Percentiles rank a stretch among this genome's conserved stretches.
phyloP scores from a whole-genome alignment of 495 filamentous ascomycete genomes.

The Hypoxylon lienhwacheense region DNA sequence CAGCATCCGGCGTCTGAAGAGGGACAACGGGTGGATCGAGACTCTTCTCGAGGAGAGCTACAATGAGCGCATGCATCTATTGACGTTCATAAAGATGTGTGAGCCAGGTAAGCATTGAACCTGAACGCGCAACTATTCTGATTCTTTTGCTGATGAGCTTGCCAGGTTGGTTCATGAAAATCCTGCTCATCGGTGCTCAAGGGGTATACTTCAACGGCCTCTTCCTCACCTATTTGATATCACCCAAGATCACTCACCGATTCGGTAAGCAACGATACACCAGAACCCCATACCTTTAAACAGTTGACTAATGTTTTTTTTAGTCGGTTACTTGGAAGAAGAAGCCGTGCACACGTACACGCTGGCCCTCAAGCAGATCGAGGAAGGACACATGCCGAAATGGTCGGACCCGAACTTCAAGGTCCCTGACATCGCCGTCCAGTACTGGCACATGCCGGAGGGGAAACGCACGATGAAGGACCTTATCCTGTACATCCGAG shows the following conservation, averaged over 20 bases:
- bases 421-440: conserved; percentile 84
- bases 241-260: conserved; percentile 86
- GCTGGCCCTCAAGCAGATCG: conserved; percentile 80
- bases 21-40: conserved; percentile 98
- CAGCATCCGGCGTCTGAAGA: conserved; percentile 77
- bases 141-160: conserved; percentile 59
- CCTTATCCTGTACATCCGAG: conserved; percentile 82
- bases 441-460: conserved; percentile 94
- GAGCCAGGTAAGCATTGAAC: conserved; percentile 60
- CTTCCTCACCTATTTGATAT: conserved; percentile 86
- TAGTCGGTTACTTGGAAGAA: conserved; percentile 92
- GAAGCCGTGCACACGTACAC: conserved; percentile 97
- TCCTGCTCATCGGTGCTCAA: conserved; percentile 79
- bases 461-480: conserved; percentile 80
- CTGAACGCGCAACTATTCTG: conserved; percentile 56
- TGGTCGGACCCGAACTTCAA: conserved; percentile 70
- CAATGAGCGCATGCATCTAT: conserved; percentile 95
- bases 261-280: conserved; percentile 66
- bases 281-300: conserved; percentile 70
- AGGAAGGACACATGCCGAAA: conserved; percentile 75
- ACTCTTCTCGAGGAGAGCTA: conserved; percentile 90
- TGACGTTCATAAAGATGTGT: conserved; percentile 92
- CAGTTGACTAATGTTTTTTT: conserved; percentile 68
- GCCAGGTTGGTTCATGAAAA: conserved; percentile 76
- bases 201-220: conserved; percentile 93